A percentile compares a stretch with the other conserved stretches of the same genome.
Evolutionary conservation across 1,139 yeast genomes (phyloP).

Genomic region (Arxiozyma bovina): DNA sequence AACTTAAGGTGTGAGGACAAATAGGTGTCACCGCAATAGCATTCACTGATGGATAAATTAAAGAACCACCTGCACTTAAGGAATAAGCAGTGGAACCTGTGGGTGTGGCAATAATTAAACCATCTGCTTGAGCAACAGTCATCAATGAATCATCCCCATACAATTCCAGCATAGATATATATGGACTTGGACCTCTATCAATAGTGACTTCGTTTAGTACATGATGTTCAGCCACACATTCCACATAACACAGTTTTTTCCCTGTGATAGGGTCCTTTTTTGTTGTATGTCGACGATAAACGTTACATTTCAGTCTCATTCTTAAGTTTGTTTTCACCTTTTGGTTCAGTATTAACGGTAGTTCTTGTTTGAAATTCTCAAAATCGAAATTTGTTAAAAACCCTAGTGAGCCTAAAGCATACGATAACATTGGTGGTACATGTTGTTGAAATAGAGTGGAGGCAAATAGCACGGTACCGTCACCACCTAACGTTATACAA

Average conservation of each 20-base stretch:
- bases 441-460: constrained; percentile 69
- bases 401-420: constrained; percentile 74
- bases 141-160: constrained; percentile 75
- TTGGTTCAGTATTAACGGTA: constrained; percentile 48
- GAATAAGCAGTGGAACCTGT: constrained; percentile 92
- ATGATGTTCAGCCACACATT: constrained; percentile 61
- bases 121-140: constrained; percentile 87
- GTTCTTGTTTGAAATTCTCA: constrained; percentile 52
- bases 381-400: constrained; percentile 71
- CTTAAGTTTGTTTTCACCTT: constrained; percentile 73
- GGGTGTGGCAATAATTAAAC: constrained; percentile 79
- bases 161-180: constrained; percentile 71
- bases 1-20: constrained; percentile 84
- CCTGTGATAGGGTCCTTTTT: constrained; percentile 13
- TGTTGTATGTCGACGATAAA: constrained; percentile 32
- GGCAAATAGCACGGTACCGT: constrained; percentile 78
- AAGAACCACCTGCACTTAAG: constrained; percentile 84
- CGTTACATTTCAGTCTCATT: constrained; percentile 68
- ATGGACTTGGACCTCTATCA: constrained; percentile 85
- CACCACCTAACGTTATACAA: constrained; percentile 78
- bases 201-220: constrained; percentile 78
- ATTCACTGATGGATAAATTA: constrained; percentile 82
- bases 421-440: constrained; percentile 80
- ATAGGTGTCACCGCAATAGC: constrained; percentile 86
- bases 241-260: constrained; percentile 40